Percentiles rank a stretch among this genome's conserved stretches.
phyloP scores from a whole-genome alignment of 768 basidiomycete species.

The Naganishia onofrii region DNA sequence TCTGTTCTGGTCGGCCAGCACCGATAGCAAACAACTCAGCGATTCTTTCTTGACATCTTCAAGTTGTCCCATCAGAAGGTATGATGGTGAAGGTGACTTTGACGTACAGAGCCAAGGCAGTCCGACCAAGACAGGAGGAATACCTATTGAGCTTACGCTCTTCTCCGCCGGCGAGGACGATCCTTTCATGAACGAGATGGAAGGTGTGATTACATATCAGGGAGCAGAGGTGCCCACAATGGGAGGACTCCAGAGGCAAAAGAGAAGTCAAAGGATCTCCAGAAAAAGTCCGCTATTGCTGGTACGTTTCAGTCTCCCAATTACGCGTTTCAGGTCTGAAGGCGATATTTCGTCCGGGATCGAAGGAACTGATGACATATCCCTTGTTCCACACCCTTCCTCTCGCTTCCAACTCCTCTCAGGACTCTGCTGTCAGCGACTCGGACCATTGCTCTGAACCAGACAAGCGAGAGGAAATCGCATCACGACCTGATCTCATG shows the following conservation, averaged over 20 bases:
- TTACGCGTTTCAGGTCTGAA: neutral
- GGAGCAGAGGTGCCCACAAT: neutral
- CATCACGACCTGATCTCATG: neutral
- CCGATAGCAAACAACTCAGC: neutral
- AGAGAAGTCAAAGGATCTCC: conserved; percentile 5
- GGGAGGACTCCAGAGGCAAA: neutral
- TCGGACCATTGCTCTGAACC: no score
- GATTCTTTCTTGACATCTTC: neutral
- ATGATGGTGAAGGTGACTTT: no score
- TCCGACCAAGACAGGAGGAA: conserved; percentile 4
- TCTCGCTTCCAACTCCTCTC: neutral
- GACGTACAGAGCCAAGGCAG: conserved; percentile 1
- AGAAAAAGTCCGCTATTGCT: neutral
- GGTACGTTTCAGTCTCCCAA: neutral
- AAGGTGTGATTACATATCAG: neutral
- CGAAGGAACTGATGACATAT: neutral
- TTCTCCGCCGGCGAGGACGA: conserved; percentile 11
- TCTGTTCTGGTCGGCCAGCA: conserved; percentile 20
- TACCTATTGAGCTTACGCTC: conserved; percentile 9
- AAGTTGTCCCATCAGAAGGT: neutral
- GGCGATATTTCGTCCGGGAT: neutral
- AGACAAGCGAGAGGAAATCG: no score
- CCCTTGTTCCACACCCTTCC: no score
- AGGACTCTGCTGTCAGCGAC: neutral
- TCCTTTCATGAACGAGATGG: neutral